Base-by-base conservation (phyloP, 352 stramenopile species). In the Peronospora belbahrii region DNA sequence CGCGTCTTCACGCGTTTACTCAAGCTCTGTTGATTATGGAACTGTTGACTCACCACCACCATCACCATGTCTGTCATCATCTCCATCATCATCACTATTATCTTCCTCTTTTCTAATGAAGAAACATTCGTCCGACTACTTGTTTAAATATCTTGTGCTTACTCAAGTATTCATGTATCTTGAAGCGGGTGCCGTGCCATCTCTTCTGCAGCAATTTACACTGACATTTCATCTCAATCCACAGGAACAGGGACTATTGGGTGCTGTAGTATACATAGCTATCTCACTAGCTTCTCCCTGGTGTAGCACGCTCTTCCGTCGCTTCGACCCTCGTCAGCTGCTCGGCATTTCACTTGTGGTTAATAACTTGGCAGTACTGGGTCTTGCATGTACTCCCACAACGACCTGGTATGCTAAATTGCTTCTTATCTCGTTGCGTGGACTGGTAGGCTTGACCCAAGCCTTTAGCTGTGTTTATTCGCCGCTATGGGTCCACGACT, bases 111-210 rank as follows among this genome's bases (percentile, higher is more conserved):
- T n/a, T n/a, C n/a, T n/a, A n/a, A n/a, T n/a, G n/a, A n/a, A n/a
- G 14, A 20, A 43, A 17, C 28, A 50, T 34, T 31, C 39, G 33
- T 65, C 56, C 40, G 74, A 82, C 28, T 85, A 89, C 47, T 65
- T 94, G 4, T 94, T 94, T 66, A 86, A 89, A 48, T 94, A 77
- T 49, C 62, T 94, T 19, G 70, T 94, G 45, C 66, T 92, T 39
- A 76, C 72, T 27, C 82, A 94, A 51, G 73, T 92, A 23, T 88
- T 76, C 56, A 87, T 93, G 67, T 94, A 94, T 52, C 61, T 92
- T 27, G 83, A 94, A 51, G 83, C 83, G 4, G 83, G 83, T 43
- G 83, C 82, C 11, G 79, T 94, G 55, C 81, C 81, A 25, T 82
- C 83, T 36, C 62, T 93, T 25, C 67, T 94, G 41, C 65, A 89